Conservation (phyloP, 208 protist genomes). For the Crithidia expoeki region DNA sequence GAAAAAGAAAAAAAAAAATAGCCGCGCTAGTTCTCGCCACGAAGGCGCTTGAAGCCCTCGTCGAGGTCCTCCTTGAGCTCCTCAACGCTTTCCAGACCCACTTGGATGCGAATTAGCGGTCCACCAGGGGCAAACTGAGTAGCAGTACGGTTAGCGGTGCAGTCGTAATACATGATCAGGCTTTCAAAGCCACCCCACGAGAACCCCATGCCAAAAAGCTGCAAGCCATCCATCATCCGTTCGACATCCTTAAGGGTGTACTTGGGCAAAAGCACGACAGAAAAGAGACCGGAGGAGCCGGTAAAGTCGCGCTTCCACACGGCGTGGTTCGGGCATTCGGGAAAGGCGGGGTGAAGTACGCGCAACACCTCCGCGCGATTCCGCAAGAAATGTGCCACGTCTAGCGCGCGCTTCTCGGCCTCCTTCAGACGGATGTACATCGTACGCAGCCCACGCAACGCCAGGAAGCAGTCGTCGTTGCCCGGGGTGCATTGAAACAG, state of each 20-base stretch:
- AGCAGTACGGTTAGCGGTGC: slow-evolving; percentile 34
- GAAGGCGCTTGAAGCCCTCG: slow-evolving; percentile 19
- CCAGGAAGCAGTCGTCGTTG: slow-evolving; percentile 41
- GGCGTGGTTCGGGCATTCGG: slow-evolving; percentile 30
- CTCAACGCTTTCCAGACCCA: slow-evolving; percentile 36
- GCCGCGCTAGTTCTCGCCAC: not conserved
- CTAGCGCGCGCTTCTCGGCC: slow-evolving; percentile 31
- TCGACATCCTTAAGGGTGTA: slow-evolving; percentile 28
- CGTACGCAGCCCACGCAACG: slow-evolving; percentile 41
- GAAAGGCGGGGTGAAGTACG: slow-evolving; percentile 38
- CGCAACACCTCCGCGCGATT: slow-evolving; percentile 30
- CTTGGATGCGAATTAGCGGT: slow-evolving; percentile 33
- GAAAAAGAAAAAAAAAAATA: not conserved
- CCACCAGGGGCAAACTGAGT: slow-evolving; percentile 29
- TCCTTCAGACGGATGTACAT: slow-evolving; percentile 41
- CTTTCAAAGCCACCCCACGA: slow-evolving; percentile 48
- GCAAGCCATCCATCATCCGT: slow-evolving; percentile 32
- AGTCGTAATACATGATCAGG: slow-evolving; percentile 38
- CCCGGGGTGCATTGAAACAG: slow-evolving; percentile 32
- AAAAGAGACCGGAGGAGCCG: slow-evolving; percentile 30
- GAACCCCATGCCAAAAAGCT: slow-evolving; percentile 33
- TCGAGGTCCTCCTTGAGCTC: slow-evolving; percentile 36
- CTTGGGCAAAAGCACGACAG: slow-evolving; percentile 29
- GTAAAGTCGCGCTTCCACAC: slow-evolving; percentile 44
- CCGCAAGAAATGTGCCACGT: slow-evolving; percentile 26